Evolutionary conservation across 345 rosid species (phyloP).

Genomic region (Litchi chinensis): DNA sequence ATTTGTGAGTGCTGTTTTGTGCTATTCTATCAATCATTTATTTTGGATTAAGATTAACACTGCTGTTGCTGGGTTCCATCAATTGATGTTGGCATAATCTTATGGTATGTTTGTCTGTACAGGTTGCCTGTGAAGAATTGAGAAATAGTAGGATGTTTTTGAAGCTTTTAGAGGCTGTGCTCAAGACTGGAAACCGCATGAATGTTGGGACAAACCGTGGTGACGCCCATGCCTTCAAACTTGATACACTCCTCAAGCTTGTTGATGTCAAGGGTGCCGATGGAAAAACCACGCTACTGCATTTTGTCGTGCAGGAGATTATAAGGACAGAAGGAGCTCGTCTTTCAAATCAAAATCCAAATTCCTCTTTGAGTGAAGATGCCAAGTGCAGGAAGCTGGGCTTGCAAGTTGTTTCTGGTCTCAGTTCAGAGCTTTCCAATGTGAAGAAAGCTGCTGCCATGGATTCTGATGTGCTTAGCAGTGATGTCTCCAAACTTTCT

Average conservation of each 20-base stretch:
- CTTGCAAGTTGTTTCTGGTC: constrained; percentile 87
- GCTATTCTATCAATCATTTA: not conserved
- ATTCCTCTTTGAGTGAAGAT: constrained; percentile 52
- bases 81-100: not conserved
- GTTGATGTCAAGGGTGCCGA: constrained; percentile 95
- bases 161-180: constrained; percentile 92
- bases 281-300: constrained; percentile 94
- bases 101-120: constrained; percentile 18
- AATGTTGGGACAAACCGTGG: constrained; percentile 98
- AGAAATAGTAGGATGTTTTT: constrained; percentile 89
- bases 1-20: not conserved
- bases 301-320: constrained; percentile 97
- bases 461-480: constrained; percentile 88
- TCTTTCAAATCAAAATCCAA: constrained; percentile 50
- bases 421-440: constrained; percentile 69
- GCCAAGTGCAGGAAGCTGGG: constrained; percentile 84
- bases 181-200: constrained; percentile 99
- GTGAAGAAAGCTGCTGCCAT: constrained; percentile 98
- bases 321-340: constrained; percentile 93
- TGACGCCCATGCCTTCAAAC: constrained; percentile 97
- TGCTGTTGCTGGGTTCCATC: not conserved
- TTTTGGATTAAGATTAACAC: constrained; percentile 2
- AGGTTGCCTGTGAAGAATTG: constrained; percentile 96
- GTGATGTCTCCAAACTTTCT: constrained; percentile 83
- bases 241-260: constrained; percentile 94